phyloP scores from a whole-genome alignment of 2,329 filamentous ascomycete genomes.

The Fusarium sp. region DNA sequence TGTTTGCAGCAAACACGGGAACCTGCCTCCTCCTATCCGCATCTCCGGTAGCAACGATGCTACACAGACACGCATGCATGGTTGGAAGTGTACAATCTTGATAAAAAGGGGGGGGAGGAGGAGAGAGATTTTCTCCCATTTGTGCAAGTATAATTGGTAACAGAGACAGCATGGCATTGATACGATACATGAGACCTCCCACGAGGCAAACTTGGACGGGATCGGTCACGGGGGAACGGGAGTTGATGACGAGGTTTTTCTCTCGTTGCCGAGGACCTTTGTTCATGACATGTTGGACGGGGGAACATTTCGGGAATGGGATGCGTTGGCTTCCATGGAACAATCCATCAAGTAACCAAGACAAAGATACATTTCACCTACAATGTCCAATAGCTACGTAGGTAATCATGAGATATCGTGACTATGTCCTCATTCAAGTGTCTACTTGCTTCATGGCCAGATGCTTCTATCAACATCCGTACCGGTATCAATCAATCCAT shows the following conservation, averaged over 20 bases:
- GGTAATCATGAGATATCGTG: slow-evolving; percentile 5
- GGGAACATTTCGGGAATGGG: not conserved
- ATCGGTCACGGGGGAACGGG: slow-evolving; percentile 7
- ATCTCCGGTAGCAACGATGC: slow-evolving; percentile 27
- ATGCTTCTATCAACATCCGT: slow-evolving; percentile 37
- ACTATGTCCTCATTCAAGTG: slow-evolving; percentile 25
- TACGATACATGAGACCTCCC: not conserved
- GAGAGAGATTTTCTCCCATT: not conserved
- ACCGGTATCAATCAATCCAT: slow-evolving; percentile 34
- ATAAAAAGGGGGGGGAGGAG: not conserved
- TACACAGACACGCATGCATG: slow-evolving; percentile 12
- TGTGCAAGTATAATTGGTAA: not conserved
- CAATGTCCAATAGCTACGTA: not conserved
- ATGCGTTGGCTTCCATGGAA: not conserved
- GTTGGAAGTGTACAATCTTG: not conserved
- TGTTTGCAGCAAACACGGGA: slow-evolving; percentile 29
- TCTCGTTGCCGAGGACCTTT: not conserved
- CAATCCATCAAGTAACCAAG: not conserved
- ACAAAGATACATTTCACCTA: not conserved
- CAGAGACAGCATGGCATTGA: not conserved
- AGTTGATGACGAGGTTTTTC: not conserved
- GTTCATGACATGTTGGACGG: not conserved
- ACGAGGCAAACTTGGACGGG: slow-evolving; percentile 1
- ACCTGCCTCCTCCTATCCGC: slow-evolving; percentile 11
- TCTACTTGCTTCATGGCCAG: slow-evolving; percentile 26